Evolutionary conservation across 306 rosid species (phyloP).

Genomic region (Sesbania bispinosa): DNA sequence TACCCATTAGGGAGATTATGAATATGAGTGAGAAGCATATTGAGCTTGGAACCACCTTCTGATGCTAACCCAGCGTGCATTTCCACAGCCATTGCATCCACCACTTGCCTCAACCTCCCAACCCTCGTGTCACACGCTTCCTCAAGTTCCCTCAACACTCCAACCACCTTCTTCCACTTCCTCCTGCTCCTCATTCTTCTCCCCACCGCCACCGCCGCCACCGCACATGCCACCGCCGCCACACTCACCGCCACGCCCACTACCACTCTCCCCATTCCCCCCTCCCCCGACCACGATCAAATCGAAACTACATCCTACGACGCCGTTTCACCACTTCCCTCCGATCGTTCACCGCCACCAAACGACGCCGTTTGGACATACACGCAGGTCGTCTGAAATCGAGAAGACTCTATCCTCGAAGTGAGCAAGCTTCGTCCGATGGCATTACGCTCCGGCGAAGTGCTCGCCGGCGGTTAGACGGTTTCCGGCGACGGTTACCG

Average conservation of each 20-base stretch:
- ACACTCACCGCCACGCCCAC: conserved; percentile 53
- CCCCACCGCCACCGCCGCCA: conserved; percentile 66
- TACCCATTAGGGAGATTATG: conserved; percentile 79
- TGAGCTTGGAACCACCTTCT: conserved; percentile 88
- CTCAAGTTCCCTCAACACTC: conserved; percentile 61
- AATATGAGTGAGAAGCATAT: conserved; percentile 77
- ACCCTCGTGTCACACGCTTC: conserved; percentile 52
- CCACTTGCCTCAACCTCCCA: conserved; percentile 67
- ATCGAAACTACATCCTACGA: conserved; percentile 37
- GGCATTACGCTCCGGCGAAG: neutral
- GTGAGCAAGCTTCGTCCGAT: neutral
- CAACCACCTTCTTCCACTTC: conserved; percentile 62
- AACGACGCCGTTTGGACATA: conserved; percentile 59
- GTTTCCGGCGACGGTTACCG: conserved; percentile 42
- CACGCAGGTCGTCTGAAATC: conserved; percentile 26
- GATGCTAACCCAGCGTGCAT: conserved; percentile 95
- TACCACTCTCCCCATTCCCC: conserved; percentile 56
- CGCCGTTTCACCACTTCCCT: conserved; percentile 39
- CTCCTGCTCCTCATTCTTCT: conserved; percentile 56
- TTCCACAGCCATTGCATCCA: conserved; percentile 86
- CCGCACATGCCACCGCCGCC: conserved; percentile 63
- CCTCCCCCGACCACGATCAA: conserved; percentile 9
- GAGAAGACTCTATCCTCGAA: neutral
- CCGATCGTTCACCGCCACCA: conserved; percentile 32
- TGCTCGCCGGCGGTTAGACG: neutral